Base-by-base conservation (phyloP, 179 eudicot species). In the Pouteria campechiana region DNA sequence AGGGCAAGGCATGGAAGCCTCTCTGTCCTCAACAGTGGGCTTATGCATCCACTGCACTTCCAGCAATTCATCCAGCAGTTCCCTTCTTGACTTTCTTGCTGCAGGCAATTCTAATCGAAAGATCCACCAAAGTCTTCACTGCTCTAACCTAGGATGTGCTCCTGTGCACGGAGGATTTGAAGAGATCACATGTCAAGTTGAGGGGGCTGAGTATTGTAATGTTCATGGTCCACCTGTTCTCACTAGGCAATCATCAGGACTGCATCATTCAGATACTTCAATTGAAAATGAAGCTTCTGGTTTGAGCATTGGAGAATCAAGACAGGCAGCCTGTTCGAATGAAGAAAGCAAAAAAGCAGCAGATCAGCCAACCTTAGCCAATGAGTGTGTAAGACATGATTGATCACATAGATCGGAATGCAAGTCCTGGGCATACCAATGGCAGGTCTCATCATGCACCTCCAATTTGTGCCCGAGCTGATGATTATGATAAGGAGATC, bases 91-190 rank as follows among this genome's bases (percentile, higher is more conserved):
- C 40, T 57, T 39, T 37, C 10, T 63, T 13, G n/a, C n/a, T n/a
- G 48, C 72, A n/a, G 51, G 50, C 22, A 38, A 46, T 33, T 60
- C 54, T 3, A 63, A 45, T 47, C 42, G 49, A 16, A 52, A 59
- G 42, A 52, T 45, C 41, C 46, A 46, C 9, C 64, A 67, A 44
- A 55, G 66, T 17, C 67, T 68, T 36, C 58, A 67, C 7, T 57
- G 70, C 48, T 57, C 76, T 5, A 50, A 44, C 29, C 72, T 71
- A 10, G 77, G 79, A 4, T 80, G 73, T 56, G 77, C 80, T 12
- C 52, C 79, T 37, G 39, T 76, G 18, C 94, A 76, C 46, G 89
- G 94, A 32, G 74, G 94, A 6, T 83, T 83, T 47, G 94, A 83
- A 72, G 94, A 83, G 65, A 67, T 83, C 37, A 79, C 79, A 0